phyloP scores from a whole-genome alignment of 2,329 filamentous ascomycete species.

The Stachybotrys chartarum region DNA sequence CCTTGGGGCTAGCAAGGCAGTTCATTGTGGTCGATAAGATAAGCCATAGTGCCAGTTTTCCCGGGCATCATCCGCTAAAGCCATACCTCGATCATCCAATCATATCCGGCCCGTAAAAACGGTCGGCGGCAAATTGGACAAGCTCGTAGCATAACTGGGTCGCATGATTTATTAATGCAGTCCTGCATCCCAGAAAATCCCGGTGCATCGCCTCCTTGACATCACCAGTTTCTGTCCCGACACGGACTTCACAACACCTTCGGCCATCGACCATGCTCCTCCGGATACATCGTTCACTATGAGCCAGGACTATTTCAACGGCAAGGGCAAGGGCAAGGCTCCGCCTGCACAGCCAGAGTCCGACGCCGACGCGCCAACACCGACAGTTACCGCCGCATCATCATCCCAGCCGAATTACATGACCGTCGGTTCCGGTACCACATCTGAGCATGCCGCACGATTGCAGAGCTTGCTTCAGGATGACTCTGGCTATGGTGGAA shows the following conservation, averaged over 20 bases:
- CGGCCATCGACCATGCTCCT: slow-evolving; percentile 25
- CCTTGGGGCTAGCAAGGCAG: no score
- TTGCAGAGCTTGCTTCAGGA: slow-evolving; percentile 75
- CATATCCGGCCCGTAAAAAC: slow-evolving; percentile 12
- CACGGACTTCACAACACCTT: slow-evolving; percentile 4
- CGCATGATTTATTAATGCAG: slow-evolving; percentile 10
- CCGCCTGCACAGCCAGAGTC: slow-evolving; percentile 23
- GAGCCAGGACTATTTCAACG: slow-evolving; percentile 52
- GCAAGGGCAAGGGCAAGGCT: slow-evolving; percentile 36
- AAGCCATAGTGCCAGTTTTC: slow-evolving; percentile 9
- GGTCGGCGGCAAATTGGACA: slow-evolving; percentile 20
- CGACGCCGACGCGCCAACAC: slow-evolving; percentile 18
- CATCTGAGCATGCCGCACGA: slow-evolving; percentile 72
- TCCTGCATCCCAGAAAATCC: slow-evolving; percentile 9
- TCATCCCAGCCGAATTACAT: slow-evolving; percentile 60
- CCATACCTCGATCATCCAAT: slow-evolving; percentile 14
- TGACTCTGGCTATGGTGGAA: slow-evolving; percentile 90
- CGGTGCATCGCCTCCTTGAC: slow-evolving; percentile 11
- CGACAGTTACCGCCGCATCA: slow-evolving; percentile 15
- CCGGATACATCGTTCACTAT: slow-evolving; percentile 32
- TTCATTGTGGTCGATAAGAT: slow-evolving; percentile 14
- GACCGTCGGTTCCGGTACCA: slow-evolving; percentile 78
- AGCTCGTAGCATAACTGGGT: slow-evolving; percentile 22
- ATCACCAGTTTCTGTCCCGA: slow-evolving; percentile 9
- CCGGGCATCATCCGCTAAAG: slow-evolving; percentile 14